Base-by-base conservation (phyloP, 2,329 filamentous ascomycete genomes). In the Colletotrichum orchidophilum region DNA sequence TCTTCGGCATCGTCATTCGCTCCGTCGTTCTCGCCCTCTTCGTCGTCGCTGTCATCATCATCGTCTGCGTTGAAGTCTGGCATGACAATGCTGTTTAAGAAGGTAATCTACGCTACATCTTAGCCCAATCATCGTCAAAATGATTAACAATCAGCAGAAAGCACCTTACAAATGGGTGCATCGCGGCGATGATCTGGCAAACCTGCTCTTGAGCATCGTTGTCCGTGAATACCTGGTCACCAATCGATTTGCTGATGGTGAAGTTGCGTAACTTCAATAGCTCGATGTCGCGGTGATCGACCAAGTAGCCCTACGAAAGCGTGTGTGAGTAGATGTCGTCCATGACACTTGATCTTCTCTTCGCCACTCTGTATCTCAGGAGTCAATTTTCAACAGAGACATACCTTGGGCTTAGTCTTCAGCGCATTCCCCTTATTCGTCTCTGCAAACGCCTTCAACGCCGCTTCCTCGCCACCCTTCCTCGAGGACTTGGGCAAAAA, bases 341-440 rank as follows among this genome's bases (percentile, higher is more conserved):
- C 7, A 46, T 3, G 6, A 9, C 15, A n/a, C 7, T 15, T 21
- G 39, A 3, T 18, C n/a, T 27, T 3, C 21, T 4, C 31, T 57
- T 49, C 15, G 11, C 9, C 18, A 9, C 15, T 66, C 26, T 52
- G 33, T 21, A 12, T 35, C 12, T 6, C 4, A 2, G 46, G 53
- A 57, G 15, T 0, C 0, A 39, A 29, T 52, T 66, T 7, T 3
- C 2, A 1, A 6, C 29, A 2, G 1, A 6, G 26, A 73, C 87
- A 80, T 80, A 94, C 94, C 90, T 95, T 96, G 5, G 95, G 95
- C 78, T 92, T 92, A 46, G 90, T 96, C 86, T 97, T 97, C 61
- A 98, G 85, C 15, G 94, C 94, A 72, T 90, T 92, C 70, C 91
- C 89, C 74, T 88, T 83, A 76, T 97, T 98, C 75, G 87, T 84